Base-by-base conservation (phyloP, 805 yeast genomes). In the Kodamaea laetipori region DNA sequence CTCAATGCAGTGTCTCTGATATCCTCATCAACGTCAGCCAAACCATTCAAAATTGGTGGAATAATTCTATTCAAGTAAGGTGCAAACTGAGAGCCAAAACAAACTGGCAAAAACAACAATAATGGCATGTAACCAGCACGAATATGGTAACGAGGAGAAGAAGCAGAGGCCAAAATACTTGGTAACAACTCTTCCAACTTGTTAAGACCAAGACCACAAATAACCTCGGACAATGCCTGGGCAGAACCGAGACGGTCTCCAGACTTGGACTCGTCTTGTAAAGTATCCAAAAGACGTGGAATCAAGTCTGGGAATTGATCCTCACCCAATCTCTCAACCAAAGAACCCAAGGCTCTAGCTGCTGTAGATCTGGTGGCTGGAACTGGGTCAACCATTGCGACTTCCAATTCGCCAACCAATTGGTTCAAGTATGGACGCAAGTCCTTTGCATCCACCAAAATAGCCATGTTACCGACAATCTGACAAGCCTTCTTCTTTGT, bases 391-490 rank as follows among this genome's bases (percentile, higher is more conserved):
- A 95, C 97, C 96, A 94, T 92, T 4, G 98, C 95, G 33, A 78
- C 74, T 63, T 94, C 96, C 47, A 94, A 77, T 54, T 90, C 97
- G 8, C 81, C 74, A 34, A 92, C 84, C 53, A 94, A 73, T 33
- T 81, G 79, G 16, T 81, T 77, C 56, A 94, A 71, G 66, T 94
- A 94, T 18, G 97, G 97, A 40, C 80, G 66, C 47, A 94, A 73
- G 62, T 94, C 99, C 53, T 78, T 80, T 12, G 88, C 74, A 56
- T 92, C 98, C 12, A 95, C 97, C 56, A 94, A 74, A 61, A 94
- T 89, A 1, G 98, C 90, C 98, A 94, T 94, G 60, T 94, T 94
- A 50, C 99, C 99, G 23, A 94, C 97, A 72, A 94, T 92, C 66
- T 94, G 97, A 64, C 98, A 90, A 0, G 98, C 92, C 63, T 89